Evolutionary conservation across 2,329 filamentous ascomycete species (phyloP).

Genomic region (Calonectria ilicicola): DNA sequence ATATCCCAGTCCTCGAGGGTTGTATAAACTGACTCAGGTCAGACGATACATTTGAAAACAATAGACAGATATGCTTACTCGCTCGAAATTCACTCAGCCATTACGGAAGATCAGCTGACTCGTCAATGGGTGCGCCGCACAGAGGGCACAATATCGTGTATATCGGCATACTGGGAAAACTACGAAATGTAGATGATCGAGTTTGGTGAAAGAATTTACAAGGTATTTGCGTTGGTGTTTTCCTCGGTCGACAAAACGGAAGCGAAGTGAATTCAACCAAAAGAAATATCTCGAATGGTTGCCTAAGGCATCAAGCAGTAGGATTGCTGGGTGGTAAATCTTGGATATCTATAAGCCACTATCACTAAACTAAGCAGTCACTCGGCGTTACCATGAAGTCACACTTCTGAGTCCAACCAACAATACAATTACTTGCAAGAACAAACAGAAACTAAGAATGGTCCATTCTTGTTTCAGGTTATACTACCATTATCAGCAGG

Average conservation of each 20-base stretch:
- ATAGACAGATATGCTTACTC: background rate
- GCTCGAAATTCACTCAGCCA: slow-evolving; percentile 17
- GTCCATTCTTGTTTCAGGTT: too few species aligned
- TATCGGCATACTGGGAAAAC: slow-evolving; percentile 6
- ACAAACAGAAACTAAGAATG: too few species aligned
- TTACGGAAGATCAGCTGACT: background rate
- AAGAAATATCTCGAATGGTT: too few species aligned
- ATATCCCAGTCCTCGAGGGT: slow-evolving; percentile 7
- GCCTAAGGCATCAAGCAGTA: too few species aligned
- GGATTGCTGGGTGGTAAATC: too few species aligned
- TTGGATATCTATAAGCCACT: too few species aligned
- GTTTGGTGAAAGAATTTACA: background rate
- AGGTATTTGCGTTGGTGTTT: background rate
- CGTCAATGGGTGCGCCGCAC: slow-evolving; percentile 12
- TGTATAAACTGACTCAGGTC: slow-evolving; percentile 14
- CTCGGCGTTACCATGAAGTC: too few species aligned
- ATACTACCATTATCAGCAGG: too few species aligned
- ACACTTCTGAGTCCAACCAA: too few species aligned
- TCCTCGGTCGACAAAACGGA: background rate
- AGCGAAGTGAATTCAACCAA: background rate
- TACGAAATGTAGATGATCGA: background rate
- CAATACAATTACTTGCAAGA: too few species aligned
- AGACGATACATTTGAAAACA: background rate
- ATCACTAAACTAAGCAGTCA: too few species aligned
- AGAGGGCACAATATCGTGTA: background rate